phyloP scores from a whole-genome alignment of 257 asterid species.

The Gynochthodes officinalis region DNA sequence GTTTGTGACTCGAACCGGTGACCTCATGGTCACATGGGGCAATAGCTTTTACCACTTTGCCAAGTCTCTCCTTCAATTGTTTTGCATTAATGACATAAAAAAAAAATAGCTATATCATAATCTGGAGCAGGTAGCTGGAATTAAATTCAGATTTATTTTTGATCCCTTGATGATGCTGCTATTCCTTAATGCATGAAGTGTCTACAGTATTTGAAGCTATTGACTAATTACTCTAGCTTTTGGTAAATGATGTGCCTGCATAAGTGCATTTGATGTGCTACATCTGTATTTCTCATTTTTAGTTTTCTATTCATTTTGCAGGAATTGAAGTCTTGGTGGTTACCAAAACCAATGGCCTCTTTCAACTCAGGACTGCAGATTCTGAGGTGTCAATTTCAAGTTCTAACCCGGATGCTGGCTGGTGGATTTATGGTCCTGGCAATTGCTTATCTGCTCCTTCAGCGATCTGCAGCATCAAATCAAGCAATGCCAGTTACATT shows the following conservation, averaged over 20 bases:
- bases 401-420: conserved; percentile 64
- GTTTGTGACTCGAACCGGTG: no score
- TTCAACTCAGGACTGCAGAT: conserved; percentile 65
- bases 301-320: conserved; percentile 16
- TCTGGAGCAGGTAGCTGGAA: background rate
- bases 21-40: no score
- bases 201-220: background rate
- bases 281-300: background rate
- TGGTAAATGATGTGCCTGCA: background rate
- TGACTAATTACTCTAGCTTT: background rate
- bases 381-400: conserved; percentile 65
- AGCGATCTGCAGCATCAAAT: conserved; percentile 56
- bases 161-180: background rate
- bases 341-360: conserved; percentile 58
- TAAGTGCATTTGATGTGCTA: background rate
- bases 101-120: background rate
- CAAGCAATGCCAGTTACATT: conserved; percentile 87
- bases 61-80: no score
- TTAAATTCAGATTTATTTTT: background rate
- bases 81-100: no score
- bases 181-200: background rate
- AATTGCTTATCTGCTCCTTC: conserved; percentile 55
- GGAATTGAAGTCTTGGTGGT: conserved; percentile 78
- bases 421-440: conserved; percentile 55
- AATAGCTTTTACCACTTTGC: no score